These are phyloP conservation scores for Grosmannia huntii DNA, from an alignment of 2,329 filamentous ascomycete species.

Conservation along the genomic window DNA sequence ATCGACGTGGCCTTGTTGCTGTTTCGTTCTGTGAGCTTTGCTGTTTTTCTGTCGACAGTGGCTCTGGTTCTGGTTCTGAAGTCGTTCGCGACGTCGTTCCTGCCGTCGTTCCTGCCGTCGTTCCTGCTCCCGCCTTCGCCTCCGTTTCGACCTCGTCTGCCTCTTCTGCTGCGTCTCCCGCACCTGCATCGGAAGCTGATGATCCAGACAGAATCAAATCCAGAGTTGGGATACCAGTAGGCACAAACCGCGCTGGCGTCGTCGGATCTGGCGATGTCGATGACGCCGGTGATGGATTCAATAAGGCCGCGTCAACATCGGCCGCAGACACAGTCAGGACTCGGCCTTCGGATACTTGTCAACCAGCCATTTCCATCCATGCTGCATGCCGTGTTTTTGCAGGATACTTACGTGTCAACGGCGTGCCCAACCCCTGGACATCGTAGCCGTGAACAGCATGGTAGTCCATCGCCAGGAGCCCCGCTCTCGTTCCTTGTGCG, in stretches of 20 bases:
- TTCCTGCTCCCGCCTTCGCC: neutral
- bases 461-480: constrained; percentile 35
- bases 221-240: constrained; percentile 41
- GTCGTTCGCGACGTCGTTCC: neutral
- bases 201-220: constrained; percentile 33
- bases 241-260: constrained; percentile 31
- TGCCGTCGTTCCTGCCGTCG: neutral
- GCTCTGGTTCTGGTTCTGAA: too few species aligned
- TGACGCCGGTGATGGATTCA: constrained; percentile 7
- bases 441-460: constrained; percentile 47
- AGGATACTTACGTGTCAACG: constrained; percentile 34
- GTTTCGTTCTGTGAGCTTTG: neutral
- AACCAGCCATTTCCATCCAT: neutral
- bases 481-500: neutral
- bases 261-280: constrained; percentile 20
- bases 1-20: neutral
- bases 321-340: constrained; percentile 67
- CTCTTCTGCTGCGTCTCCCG: neutral
- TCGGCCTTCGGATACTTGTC: constrained; percentile 40
- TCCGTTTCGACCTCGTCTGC: too few species aligned
- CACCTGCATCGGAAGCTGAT: constrained; percentile 1
- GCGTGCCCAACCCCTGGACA: constrained; percentile 45
- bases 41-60: neutral
- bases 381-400: neutral
- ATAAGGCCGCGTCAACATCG: constrained; percentile 36